A percentile compares a stretch with the other conserved stretches of the same genome.
Conservation (phyloP, 148 eudicot genomes). For the Euryodendron excelsum region DNA sequence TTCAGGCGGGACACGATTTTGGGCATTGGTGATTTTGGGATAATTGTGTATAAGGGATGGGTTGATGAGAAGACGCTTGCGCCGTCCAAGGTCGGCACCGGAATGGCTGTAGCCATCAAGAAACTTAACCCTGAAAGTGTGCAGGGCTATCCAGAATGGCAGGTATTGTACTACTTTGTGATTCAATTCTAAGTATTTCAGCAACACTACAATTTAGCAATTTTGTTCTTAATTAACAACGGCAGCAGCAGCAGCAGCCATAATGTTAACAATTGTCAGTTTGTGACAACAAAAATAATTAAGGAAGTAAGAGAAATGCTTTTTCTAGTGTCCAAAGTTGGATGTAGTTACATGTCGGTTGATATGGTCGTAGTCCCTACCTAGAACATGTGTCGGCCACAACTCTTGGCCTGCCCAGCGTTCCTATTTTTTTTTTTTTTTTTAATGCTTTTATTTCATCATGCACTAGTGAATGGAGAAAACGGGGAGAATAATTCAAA, state of each 20-base stretch:
- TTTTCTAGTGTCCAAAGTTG: not conserved
- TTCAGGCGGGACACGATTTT: constrained; percentile 48
- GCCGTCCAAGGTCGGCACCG: constrained; percentile 26
- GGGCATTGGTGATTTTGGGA: constrained; percentile 68
- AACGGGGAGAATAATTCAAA: not conserved
- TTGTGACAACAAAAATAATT: not conserved
- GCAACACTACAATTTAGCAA: not conserved
- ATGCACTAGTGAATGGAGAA: not conserved
- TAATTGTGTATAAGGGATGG: constrained; percentile 64
- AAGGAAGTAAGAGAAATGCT: not conserved
- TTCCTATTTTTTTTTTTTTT: no score
- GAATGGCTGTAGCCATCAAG: constrained; percentile 53
- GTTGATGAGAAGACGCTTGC: constrained; percentile 33
- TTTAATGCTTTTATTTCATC: not conserved
- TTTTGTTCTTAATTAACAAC: not conserved
- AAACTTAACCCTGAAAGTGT: constrained; percentile 52
- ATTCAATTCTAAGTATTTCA: not conserved
- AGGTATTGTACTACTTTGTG: no score
- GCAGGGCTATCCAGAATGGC: constrained; percentile 63
- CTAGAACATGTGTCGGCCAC: not conserved
- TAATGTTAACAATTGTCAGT: not conserved
- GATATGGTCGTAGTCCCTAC: not conserved
- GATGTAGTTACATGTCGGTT: not conserved
- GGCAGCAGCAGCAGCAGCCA: no score
- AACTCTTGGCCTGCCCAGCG: no score